phyloP scores from a whole-genome alignment of 768 basidiomycete species.

The Boletus eberwhitei region DNA sequence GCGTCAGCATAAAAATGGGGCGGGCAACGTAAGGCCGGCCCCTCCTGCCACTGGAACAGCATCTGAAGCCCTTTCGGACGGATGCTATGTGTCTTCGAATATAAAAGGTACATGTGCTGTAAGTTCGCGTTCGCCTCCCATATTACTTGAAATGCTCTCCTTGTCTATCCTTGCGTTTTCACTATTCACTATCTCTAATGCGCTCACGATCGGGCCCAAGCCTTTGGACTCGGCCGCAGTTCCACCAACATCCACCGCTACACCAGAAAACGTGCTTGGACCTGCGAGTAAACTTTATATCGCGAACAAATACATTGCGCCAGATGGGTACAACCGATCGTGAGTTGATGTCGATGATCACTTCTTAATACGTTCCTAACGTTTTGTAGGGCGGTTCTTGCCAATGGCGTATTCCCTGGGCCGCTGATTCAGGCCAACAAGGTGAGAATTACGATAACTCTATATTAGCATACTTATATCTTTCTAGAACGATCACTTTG shows the following conservation, averaged over 20 bases:
- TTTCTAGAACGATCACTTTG: conserved; percentile 35
- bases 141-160: neutral
- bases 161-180: conserved; percentile 5
- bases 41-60: neutral
- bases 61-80: too few species aligned
- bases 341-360: conserved; percentile 9
- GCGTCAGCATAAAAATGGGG: neutral
- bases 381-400: conserved; percentile 38
- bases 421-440: conserved; percentile 44
- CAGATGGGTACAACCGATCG: conserved; percentile 48
- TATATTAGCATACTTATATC: neutral
- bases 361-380: neutral
- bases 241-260: neutral
- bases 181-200: conserved; percentile 7
- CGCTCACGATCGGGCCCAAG: neutral
- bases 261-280: conserved; percentile 9
- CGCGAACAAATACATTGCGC: conserved; percentile 38
- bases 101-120: conserved; percentile 7
- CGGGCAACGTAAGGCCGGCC: neutral
- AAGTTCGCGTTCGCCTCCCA: neutral
- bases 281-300: conserved; percentile 29
- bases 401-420: conserved; percentile 43
- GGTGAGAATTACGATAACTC: conserved; percentile 2
- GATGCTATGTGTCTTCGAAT: neutral
- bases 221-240: neutral